Evolutionary conservation across 108 stramenopile genomes (phyloP).

Genomic region (Nitzschia palea): DNA sequence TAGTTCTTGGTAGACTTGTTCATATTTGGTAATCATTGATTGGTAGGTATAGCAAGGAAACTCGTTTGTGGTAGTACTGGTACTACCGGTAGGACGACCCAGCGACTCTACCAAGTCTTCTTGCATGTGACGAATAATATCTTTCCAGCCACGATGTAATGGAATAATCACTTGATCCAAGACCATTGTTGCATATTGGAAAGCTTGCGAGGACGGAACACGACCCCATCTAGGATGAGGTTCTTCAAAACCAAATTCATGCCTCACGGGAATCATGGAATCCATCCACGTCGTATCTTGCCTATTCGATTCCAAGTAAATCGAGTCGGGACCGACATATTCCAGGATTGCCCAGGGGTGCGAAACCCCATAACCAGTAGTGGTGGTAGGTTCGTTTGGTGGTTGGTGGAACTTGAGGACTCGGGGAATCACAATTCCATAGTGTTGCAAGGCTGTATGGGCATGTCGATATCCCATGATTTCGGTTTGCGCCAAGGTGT

Average conservation of each 20-base stretch:
- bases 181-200: constrained; percentile 59
- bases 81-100: not conserved
- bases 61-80: not conserved
- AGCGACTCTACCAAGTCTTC: not conserved
- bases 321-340: constrained; percentile 37
- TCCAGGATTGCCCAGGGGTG: constrained; percentile 55
- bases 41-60: too few relatives aligned
- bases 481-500: constrained; percentile 58
- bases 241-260: constrained; percentile 87
- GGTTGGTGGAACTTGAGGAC: constrained; percentile 17
- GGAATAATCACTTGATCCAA: constrained; percentile 66
- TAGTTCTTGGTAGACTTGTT: not conserved
- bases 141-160: constrained; percentile 36
- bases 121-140: not conserved
- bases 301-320: not conserved
- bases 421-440: constrained; percentile 14
- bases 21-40: constrained; percentile 4
- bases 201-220: constrained; percentile 55
- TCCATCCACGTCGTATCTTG: constrained; percentile 30
- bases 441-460: constrained; percentile 34
- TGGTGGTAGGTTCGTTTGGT: not conserved
- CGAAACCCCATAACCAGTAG: not conserved
- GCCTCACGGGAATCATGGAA: constrained; percentile 64
- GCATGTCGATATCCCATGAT: constrained; percentile 67
- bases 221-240: constrained; percentile 88